These are phyloP conservation scores for Suillus ampliporus DNA, from an alignment of 768 basidiomycete genomes.

Conservation along the genomic window DNA sequence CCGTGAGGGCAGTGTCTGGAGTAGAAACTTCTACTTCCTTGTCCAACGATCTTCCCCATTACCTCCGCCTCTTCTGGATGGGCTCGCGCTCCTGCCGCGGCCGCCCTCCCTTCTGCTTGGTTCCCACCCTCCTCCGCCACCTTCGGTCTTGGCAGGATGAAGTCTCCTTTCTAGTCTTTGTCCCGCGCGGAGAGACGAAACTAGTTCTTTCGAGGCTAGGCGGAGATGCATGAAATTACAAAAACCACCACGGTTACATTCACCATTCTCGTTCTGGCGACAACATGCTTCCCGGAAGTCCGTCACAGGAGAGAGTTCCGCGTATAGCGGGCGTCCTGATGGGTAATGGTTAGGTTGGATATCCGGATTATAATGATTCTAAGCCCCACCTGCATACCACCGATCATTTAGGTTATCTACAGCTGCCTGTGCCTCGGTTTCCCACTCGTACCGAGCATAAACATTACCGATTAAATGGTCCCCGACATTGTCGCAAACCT, in stretches of 20 bases:
- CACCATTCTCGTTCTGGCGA: constrained; percentile 97
- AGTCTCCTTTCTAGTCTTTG: constrained; percentile 84
- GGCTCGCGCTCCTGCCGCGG: constrained; percentile 77
- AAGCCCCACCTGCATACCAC: constrained; percentile 89
- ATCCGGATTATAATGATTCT: constrained; percentile 14
- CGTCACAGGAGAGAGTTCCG: constrained; percentile 97
- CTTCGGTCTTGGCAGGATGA: constrained; percentile 66
- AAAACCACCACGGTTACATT: constrained; percentile 97
- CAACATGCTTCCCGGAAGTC: constrained; percentile 99
- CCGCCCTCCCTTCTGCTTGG: constrained; percentile 72
- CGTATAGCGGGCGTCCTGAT: constrained; percentile 89
- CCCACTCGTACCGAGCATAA: constrained; percentile 98
- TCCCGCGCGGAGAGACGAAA: constrained; percentile 76
- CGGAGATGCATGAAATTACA: constrained; percentile 99
- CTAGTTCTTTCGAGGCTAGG: constrained; percentile 83
- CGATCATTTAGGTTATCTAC: constrained; percentile 93
- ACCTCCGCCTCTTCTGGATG: constrained; percentile 61
- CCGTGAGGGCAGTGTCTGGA: not conserved
- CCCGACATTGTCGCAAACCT: constrained; percentile 99
- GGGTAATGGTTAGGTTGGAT: constrained; percentile 4
- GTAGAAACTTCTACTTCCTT: constrained; percentile 47
- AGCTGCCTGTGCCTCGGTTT: constrained; percentile 93
- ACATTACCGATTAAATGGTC: constrained; percentile 98
- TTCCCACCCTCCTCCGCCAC: constrained; percentile 85
- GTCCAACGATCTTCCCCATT: constrained; percentile 82